These are phyloP conservation scores for Rosellinia necatrix DNA, from an alignment of 2,329 filamentous ascomycete species.

Conservation along the genomic window DNA sequence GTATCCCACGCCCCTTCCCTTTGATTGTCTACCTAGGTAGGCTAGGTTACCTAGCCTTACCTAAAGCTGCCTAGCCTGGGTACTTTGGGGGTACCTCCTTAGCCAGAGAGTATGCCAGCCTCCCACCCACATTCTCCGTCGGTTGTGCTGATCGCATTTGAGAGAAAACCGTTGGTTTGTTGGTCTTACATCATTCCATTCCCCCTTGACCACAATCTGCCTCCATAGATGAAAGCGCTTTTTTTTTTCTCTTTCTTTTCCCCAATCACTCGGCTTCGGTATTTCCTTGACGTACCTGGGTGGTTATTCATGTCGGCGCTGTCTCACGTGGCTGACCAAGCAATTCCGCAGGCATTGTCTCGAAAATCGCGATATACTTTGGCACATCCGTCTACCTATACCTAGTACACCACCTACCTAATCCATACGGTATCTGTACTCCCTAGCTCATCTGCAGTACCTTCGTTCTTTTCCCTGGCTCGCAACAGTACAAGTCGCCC, in stretches of 20 bases:
- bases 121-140: neutral
- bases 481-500: slow-evolving; percentile 10
- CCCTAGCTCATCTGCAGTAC: slow-evolving; percentile 22
- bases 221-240: neutral
- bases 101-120: slow-evolving; percentile 3
- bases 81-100: too few species aligned
- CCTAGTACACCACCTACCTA: slow-evolving; percentile 24
- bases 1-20: slow-evolving; percentile 2
- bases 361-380: slow-evolving; percentile 17
- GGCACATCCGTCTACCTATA: slow-evolving; percentile 23
- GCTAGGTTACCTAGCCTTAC: neutral
- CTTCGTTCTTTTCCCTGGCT: slow-evolving; percentile 11
- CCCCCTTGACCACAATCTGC: slow-evolving; percentile 4
- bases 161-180: slow-evolving; percentile 7
- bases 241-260: slow-evolving; percentile 3
- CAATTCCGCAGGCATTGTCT: slow-evolving; percentile 24
- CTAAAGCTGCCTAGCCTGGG: too few species aligned
- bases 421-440: slow-evolving; percentile 16
- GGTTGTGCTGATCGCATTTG: slow-evolving; percentile 18
- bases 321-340: slow-evolving; percentile 26
- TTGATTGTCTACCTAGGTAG: neutral
- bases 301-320: slow-evolving; percentile 11
- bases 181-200: slow-evolving; percentile 28
- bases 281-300: neutral
- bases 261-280: neutral